Evolutionary conservation across 306 rosid species (phyloP).

Genomic region (Vigna nakashimae): DNA sequence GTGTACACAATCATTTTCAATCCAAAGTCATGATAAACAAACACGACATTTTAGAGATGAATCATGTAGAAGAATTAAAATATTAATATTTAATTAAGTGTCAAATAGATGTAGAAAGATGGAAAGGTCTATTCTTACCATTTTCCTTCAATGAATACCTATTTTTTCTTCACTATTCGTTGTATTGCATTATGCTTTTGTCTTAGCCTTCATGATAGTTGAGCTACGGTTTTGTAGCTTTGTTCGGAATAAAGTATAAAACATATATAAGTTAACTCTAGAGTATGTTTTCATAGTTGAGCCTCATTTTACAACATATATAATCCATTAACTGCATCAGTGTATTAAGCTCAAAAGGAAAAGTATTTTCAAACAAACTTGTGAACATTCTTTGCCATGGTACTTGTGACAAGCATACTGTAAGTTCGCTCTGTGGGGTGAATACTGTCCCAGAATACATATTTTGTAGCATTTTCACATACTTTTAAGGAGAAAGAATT

Average conservation of each 20-base stretch:
- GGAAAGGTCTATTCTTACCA: too few species aligned
- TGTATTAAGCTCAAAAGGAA: not conserved
- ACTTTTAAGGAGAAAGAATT: conserved; percentile 28
- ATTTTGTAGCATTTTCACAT: conserved; percentile 54
- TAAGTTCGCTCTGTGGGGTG: conserved; percentile 61
- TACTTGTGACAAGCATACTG: conserved; percentile 3
- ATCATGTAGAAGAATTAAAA: too few species aligned
- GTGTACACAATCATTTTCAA: too few species aligned
- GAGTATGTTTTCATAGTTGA: not conserved
- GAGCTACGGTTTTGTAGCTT: not conserved
- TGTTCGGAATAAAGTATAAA: too few species aligned
- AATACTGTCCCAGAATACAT: conserved; percentile 74
- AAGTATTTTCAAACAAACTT: conserved; percentile 46
- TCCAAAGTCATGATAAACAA: too few species aligned
- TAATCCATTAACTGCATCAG: not conserved
- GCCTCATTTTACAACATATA: not conserved
- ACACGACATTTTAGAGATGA: too few species aligned
- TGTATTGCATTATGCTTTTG: too few species aligned
- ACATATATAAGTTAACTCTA: too few species aligned
- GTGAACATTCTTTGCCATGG: not conserved
- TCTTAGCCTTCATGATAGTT: not conserved
- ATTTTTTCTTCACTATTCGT: too few species aligned
- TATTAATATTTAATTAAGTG: too few species aligned
- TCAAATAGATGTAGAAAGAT: too few species aligned
- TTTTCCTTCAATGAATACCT: too few species aligned